Evolutionary conservation across 371 early-diverging fungal genomes (phyloP).

Genomic region (Choanephora cucurbitarum): DNA sequence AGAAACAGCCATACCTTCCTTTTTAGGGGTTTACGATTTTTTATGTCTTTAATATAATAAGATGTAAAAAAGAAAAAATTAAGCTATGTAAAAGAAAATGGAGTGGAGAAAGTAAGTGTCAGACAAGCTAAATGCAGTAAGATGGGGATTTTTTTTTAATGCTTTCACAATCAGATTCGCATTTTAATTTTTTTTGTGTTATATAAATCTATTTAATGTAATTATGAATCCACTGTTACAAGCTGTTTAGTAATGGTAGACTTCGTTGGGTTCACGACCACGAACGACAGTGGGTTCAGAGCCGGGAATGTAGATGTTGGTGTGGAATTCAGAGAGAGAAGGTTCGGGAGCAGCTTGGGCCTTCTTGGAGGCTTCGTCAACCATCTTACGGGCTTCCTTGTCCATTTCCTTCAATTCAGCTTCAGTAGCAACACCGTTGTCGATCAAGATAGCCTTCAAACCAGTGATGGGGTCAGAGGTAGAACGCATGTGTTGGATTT

Average conservation of each 20-base stretch:
- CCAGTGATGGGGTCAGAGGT: constrained; percentile 93
- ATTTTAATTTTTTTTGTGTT: background rate
- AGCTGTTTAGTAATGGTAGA: constrained; percentile 41
- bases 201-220: background rate
- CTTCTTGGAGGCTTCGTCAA: constrained; percentile 85
- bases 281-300: constrained; percentile 73
- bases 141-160: background rate
- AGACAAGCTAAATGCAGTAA: too few relatives aligned
- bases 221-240: background rate
- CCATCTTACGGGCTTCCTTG: constrained; percentile 82
- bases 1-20: too few relatives aligned
- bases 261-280: constrained; percentile 79
- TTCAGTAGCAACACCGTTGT: constrained; percentile 73
- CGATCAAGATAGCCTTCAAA: constrained; percentile 80
- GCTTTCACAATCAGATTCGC: background rate
- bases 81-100: too few relatives aligned
- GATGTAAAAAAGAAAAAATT: too few relatives aligned
- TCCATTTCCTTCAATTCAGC: constrained; percentile 92
- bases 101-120: too few relatives aligned
- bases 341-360: constrained; percentile 91
- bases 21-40: too few relatives aligned
- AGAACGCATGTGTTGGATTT: constrained; percentile 96
- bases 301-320: constrained; percentile 83
- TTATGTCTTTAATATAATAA: too few relatives aligned
- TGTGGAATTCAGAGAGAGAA: constrained; percentile 69